These are phyloP conservation scores for Nakazawaea siamensis DNA, from an alignment of 805 yeast genomes.

Conservation along the genomic window DNA sequence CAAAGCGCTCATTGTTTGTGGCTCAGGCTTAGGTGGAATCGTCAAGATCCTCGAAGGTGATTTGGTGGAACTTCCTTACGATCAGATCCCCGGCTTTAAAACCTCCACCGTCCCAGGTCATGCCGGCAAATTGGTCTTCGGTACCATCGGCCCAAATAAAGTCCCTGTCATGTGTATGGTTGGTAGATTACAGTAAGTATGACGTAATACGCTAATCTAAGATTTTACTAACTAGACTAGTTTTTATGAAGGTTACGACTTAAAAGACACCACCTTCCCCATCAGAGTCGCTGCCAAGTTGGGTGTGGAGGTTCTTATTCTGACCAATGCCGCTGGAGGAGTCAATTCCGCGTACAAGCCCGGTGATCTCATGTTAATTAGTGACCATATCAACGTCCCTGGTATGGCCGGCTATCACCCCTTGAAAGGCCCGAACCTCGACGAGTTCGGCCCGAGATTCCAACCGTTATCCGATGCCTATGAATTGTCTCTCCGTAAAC, in stretches of 20 bases:
- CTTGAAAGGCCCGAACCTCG: constrained; percentile 78
- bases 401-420: constrained; percentile 89
- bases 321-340: constrained; percentile 98
- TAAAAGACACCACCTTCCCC: constrained; percentile 79
- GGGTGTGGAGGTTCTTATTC: constrained; percentile 57
- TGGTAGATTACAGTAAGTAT: constrained; percentile 65
- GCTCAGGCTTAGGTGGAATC: constrained; percentile 90
- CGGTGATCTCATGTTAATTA: constrained; percentile 87
- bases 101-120: constrained; percentile 87
- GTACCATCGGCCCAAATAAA: constrained; percentile 55
- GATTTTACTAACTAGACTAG: constrained; percentile 4
- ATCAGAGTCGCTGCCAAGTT: constrained; percentile 63
- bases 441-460: constrained; percentile 77
- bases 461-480: constrained; percentile 87
- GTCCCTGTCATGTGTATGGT: constrained; percentile 90
- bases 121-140: constrained; percentile 74
- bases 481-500: constrained; percentile 59
- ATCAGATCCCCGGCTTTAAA: constrained; percentile 72
- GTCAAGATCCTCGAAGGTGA: constrained; percentile 40
- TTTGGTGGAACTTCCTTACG: constrained; percentile 48
- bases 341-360: constrained; percentile 55
- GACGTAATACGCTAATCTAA: not conserved
- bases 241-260: constrained; percentile 85
- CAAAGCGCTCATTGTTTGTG: constrained; percentile 75
- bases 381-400: constrained; percentile 85